Evolutionary conservation across 1,284 basidiomycete genomes (phyloP).

Genomic region (Apiotrichum laibachii): DNA sequence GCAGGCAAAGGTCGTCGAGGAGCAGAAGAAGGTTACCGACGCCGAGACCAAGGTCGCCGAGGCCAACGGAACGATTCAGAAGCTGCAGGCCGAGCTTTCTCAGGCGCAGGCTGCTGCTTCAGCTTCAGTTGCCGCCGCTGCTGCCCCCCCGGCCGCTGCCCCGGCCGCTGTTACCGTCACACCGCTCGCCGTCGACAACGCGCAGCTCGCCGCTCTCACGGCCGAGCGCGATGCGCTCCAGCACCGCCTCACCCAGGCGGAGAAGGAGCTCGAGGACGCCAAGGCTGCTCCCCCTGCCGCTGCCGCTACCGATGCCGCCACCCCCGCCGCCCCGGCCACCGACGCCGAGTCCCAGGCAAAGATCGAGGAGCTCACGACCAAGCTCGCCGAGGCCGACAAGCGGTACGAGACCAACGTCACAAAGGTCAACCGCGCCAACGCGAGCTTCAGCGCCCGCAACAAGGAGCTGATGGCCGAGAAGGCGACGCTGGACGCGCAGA

Average conservation of each 20-base stretch:
- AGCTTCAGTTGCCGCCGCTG: constrained; percentile 1
- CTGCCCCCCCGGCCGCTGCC: not conserved
- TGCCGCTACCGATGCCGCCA: constrained; percentile 7
- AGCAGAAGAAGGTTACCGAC: constrained; percentile 34
- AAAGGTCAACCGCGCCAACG: constrained; percentile 40
- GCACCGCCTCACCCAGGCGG: constrained; percentile 31
- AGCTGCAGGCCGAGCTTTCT: constrained; percentile 38
- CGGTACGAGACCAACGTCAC: constrained; percentile 39
- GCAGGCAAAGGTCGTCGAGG: constrained; percentile 21
- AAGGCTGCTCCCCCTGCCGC: constrained; percentile 21
- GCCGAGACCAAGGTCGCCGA: constrained; percentile 20
- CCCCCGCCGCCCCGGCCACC: constrained; percentile 3
- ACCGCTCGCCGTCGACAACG: not conserved
- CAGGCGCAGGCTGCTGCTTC: constrained; percentile 10
- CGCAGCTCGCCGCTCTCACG: constrained; percentile 17
- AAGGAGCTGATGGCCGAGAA: constrained; percentile 22
- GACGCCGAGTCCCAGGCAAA: constrained; percentile 24
- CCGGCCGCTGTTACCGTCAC: not conserved
- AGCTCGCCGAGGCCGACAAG: constrained; percentile 21
- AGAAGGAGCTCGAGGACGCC: constrained; percentile 40
- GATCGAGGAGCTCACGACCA: constrained; percentile 20
- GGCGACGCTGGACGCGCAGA: constrained; percentile 17
- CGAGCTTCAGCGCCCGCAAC: constrained; percentile 20
- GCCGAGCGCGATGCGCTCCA: constrained; percentile 37
- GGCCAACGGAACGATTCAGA: constrained; percentile 36